phyloP scores from a whole-genome alignment of 202 grass and related monocot species.

The Eragrostis tef region DNA sequence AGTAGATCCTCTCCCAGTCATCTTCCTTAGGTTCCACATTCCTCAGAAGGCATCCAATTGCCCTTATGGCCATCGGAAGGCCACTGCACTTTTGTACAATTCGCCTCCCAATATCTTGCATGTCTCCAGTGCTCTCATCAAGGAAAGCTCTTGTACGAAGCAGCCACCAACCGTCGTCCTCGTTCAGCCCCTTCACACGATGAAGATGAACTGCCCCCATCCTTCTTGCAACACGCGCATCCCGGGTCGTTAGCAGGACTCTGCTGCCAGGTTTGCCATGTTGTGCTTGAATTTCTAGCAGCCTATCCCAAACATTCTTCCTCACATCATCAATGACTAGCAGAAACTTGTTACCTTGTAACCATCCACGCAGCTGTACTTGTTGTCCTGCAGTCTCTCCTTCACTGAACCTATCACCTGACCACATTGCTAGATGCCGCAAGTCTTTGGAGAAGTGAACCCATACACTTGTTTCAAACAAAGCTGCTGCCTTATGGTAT shows the following conservation, averaged over 20 bases:
- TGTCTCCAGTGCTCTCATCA: conserved; percentile 33
- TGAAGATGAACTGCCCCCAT: conserved; percentile 46
- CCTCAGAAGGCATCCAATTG: conserved; percentile 62
- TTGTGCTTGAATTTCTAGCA: conserved; percentile 39
- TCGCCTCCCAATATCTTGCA: conserved; percentile 60
- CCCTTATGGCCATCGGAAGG: conserved; percentile 74
- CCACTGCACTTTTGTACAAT: conserved; percentile 71
- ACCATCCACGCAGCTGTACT: conserved; percentile 1
- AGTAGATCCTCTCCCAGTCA: conserved; percentile 58
- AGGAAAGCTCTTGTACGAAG: conserved; percentile 45
- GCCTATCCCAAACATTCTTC: conserved; percentile 44
- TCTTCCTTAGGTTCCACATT: conserved; percentile 45
- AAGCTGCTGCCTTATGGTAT: conserved; percentile 32
- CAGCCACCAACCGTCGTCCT: conserved; percentile 53
- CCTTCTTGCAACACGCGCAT: conserved; percentile 45
- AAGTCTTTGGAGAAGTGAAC: conserved; percentile 50
- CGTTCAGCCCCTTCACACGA: conserved; percentile 44
- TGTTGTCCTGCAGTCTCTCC: conserved; percentile 32
- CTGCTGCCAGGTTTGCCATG: conserved; percentile 36
- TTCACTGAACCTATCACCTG: conserved; percentile 25
- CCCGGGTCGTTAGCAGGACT: conserved; percentile 49
- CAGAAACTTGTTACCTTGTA: conserved; percentile 46
- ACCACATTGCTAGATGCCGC: conserved; percentile 46
- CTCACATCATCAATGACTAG: conserved; percentile 57
- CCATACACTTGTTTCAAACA: conserved; percentile 48